phyloP scores from a whole-genome alignment of 2,329 filamentous ascomycete species.

The Ophiocordyceps camponoti-rufipedis region DNA sequence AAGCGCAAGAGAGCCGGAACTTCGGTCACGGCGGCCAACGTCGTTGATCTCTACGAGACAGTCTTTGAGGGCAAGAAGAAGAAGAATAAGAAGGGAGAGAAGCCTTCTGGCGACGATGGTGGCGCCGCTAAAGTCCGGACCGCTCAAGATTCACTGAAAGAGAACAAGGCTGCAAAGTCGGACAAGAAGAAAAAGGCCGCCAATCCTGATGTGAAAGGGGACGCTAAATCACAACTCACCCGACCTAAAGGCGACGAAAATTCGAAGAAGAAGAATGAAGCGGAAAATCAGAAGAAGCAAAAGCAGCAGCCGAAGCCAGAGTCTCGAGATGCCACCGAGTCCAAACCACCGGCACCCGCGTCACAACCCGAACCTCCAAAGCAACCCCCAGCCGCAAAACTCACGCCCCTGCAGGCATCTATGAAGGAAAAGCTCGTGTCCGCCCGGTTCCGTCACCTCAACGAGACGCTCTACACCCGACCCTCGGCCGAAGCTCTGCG shows the following conservation, averaged over 20 bases:
- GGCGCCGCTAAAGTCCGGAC: neutral
- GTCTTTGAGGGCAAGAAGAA: slow-evolving; percentile 47
- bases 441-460: slow-evolving; percentile 90
- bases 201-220: slow-evolving; percentile 4
- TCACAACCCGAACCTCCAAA: neutral
- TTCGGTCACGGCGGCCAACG: slow-evolving; percentile 48
- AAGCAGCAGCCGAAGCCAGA: neutral
- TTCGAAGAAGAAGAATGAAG: slow-evolving; percentile 12
- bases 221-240: slow-evolving; percentile 3
- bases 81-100: slow-evolving; percentile 6
- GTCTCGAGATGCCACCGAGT: neutral
- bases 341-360: neutral
- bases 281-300: neutral
- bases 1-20: slow-evolving; percentile 33
- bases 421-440: slow-evolving; percentile 94
- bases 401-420: slow-evolving; percentile 81
- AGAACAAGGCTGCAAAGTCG: neutral
- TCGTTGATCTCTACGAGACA: slow-evolving; percentile 61
- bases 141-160: neutral
- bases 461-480: slow-evolving; percentile 88
- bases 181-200: neutral
- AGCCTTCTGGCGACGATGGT: neutral
- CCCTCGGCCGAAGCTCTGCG: slow-evolving; percentile 68
- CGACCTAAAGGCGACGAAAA: slow-evolving; percentile 8
- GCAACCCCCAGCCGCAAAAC: slow-evolving; percentile 28